Base-by-base conservation (phyloP, 495 filamentous ascomycete genomes). In the Annulohypoxylon nitens region DNA sequence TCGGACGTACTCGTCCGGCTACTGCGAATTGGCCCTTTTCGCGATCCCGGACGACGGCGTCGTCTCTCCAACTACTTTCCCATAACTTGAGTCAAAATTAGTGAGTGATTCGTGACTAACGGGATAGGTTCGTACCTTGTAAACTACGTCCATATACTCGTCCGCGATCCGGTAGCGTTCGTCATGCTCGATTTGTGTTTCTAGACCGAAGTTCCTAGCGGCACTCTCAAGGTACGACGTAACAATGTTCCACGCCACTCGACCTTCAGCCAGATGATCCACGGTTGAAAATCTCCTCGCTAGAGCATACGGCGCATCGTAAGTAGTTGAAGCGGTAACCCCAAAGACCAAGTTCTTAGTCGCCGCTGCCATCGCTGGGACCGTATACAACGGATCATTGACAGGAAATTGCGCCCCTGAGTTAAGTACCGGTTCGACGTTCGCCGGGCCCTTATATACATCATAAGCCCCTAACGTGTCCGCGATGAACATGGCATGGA, bases 211-310 rank as follows among this genome's bases (percentile, higher is more conserved):
- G 71, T 89, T 89, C 9, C 86, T 82, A 1, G 88, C 88, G 1
- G 88, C 87, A n/a, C 85, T 87, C 69, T 89, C 87, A 2, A 89
- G 83, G 70, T 89, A 89, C 30, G 87, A 85, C 0, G 88, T 89
- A 0, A 90, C 88, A 55, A 90, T 84, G 75, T 90, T 90, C 88
- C 87, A 90, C 5, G 85, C 87, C 20, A 79, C 69, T 75, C 88
- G 84, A 37, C 88, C 89, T 66, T 88, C 86, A 0, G 88, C 84
- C 10, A 90, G 80, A 76, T 90, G 88, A 69, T 91, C 89, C 1
- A 90, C 78, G 0, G 88, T 90, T 0, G 86, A 88, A 33, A 91
- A 76, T 9, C 88, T 79, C 16, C 88, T 75, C 0, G 89, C 88
- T 30, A 90, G 75, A 68, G 88, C 86, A 76, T 89, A 91, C 4